Evolutionary conservation across 495 filamentous ascomycete genomes (phyloP), one percentile per base, ranked within the genome.

Genomic region (Umbilicaria muhlenbergii): DNA sequence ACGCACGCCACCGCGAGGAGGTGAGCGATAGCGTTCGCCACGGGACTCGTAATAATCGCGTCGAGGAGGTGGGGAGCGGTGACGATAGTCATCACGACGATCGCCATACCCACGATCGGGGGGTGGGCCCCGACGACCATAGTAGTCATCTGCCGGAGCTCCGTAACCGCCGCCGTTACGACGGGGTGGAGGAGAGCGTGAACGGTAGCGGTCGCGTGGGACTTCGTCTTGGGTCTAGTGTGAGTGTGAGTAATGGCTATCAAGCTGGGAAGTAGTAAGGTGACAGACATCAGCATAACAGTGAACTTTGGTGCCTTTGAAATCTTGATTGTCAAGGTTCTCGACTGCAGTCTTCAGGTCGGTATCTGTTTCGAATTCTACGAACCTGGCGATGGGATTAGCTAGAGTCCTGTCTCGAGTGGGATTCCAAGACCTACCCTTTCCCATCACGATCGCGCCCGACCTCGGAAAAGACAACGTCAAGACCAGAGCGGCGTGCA

Each of bases 391-490:
- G 21, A 28, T 11, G 16, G 38, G 39, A 45, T 65, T 44, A 67
- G 59, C 46, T 11, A 33, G 28, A 4, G 34, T 18, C 21, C 28
- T 24, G 45, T 14, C 24, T 42, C 28, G 11, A 41, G 13, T 31
- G 47, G 19, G 17, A 44, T 28, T 43, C 37, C 5, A 39, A 42
- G 47, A 72, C 86, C 64, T 63, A 96, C 92, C 91, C 91, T 76
- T 80, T 83, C 49, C 87, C 86, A 63, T 86, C 83, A 49, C 82
- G 83, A 52, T 94, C 91, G 56, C 91, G 86, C 58, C 80, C 81
- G 21, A 92, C 88, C 67, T 99, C 91, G 41, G 87, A 94, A 58
- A 93, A 99, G 47, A 99, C 91, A 51, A 99, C 91, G 61, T 96
- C 92, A 62, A 92, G 75, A 58, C 86, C 86, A 64, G 88, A 92